Evolutionary conservation across 2,329 filamentous ascomycete species (phyloP).

Genomic region (Fusarium sp.): DNA sequence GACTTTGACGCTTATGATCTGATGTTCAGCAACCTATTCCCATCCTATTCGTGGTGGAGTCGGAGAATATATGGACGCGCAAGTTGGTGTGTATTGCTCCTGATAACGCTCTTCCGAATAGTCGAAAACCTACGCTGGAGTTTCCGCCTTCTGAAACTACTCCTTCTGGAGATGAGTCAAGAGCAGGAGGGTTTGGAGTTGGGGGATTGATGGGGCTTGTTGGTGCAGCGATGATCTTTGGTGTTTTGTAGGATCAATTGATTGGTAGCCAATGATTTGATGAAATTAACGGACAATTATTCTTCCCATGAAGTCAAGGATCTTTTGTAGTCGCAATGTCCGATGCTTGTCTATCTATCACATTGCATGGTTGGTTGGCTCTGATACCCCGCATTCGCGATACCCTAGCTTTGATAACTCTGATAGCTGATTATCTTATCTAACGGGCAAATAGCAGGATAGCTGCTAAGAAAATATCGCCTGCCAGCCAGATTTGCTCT

Average conservation of each 20-base stretch:
- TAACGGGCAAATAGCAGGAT: rapidly evolving
- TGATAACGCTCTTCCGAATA: rapidly evolving
- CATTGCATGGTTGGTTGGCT: background rate
- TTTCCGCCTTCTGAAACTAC: background rate
- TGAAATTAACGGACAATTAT: background rate
- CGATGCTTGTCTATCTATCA: background rate
- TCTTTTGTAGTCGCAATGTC: background rate
- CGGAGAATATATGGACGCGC: no score
- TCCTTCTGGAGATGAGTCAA: background rate
- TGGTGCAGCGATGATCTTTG: background rate
- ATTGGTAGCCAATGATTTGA: background rate
- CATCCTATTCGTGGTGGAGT: background rate
- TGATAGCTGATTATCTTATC: background rate
- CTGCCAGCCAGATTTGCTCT: background rate
- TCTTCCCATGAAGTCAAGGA: background rate
- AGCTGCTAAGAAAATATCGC: background rate
- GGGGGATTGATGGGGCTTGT: background rate
- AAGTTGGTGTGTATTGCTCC: background rate
- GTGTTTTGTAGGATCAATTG: background rate
- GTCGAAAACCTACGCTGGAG: background rate
- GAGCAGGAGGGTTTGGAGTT: background rate
- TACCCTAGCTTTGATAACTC: background rate
- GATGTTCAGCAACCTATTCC: background rate
- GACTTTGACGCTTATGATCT: background rate
- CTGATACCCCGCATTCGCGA: background rate